Evolutionary conservation across 768 basidiomycete species (phyloP).

Genomic region (Boletus fagicola): DNA sequence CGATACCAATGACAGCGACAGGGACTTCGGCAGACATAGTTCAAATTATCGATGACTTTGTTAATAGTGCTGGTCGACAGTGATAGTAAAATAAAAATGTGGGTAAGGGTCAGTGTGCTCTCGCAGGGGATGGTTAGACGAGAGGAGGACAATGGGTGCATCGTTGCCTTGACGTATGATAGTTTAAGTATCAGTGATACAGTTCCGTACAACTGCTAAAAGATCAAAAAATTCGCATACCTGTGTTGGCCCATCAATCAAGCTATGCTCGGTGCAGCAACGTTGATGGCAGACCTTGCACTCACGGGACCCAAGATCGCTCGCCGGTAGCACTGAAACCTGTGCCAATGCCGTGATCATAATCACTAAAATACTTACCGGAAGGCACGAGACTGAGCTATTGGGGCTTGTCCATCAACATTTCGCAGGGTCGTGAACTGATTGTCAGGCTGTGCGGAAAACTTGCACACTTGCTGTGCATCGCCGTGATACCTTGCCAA

Average conservation of each 20-base stretch:
- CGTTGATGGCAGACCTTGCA: background rate
- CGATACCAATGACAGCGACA: slow-evolving; percentile 32
- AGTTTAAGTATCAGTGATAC: slow-evolving; percentile 8
- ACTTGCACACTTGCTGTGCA: background rate
- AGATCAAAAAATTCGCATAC: background rate
- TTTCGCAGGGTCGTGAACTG: background rate
- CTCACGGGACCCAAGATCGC: background rate
- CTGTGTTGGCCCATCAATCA: slow-evolving; percentile 12
- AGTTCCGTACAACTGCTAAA: background rate
- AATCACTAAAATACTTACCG: background rate
- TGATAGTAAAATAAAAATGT: slow-evolving; percentile 1
- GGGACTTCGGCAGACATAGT: slow-evolving; percentile 32
- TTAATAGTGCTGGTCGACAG: background rate
- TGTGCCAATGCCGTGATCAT: background rate
- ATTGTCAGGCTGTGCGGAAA: background rate
- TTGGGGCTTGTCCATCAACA: background rate
- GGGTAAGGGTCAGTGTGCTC: background rate
- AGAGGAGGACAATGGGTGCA: background rate
- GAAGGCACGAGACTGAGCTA: background rate
- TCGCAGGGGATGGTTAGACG: background rate
- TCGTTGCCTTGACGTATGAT: too few species aligned
- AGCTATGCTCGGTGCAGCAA: slow-evolving; percentile 4
- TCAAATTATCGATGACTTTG: slow-evolving; percentile 2
- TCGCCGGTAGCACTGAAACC: background rate
- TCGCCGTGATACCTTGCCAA: background rate